These are phyloP conservation scores for Teunomyces cretensis DNA, from an alignment of 805 yeast genomes.

Conservation along the genomic window DNA sequence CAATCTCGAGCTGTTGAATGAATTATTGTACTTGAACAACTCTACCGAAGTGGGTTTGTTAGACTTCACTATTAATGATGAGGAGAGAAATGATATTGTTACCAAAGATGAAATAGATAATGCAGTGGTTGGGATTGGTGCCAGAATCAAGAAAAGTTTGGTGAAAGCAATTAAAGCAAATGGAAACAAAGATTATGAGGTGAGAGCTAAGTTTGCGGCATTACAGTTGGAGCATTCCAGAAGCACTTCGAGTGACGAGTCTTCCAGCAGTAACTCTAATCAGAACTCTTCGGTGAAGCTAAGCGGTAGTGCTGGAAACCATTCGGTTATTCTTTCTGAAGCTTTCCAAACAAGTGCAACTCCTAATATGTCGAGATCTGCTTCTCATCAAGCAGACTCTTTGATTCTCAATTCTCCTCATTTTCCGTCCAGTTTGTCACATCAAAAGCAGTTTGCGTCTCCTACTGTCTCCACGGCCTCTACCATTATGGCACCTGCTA, in stretches of 20 bases:
- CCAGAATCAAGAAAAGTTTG: constrained; percentile 54
- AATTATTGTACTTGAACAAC: constrained; percentile 34
- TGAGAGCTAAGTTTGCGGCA: constrained; percentile 17
- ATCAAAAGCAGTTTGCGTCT: constrained; percentile 6
- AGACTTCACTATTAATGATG: constrained; percentile 19
- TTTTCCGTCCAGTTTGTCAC: constrained; percentile 20
- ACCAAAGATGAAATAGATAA: constrained; percentile 67
- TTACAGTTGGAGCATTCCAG: constrained; percentile 24
- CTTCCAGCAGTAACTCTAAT: constrained; percentile 16
- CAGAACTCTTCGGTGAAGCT: constrained; percentile 15
- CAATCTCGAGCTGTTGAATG: constrained; percentile 34
- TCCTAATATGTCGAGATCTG: background rate
- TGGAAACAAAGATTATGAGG: constrained; percentile 22
- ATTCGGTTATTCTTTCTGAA: constrained; percentile 35
- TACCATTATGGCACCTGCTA: background rate
- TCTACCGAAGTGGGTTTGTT: constrained; percentile 11
- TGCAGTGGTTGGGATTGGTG: constrained; percentile 83
- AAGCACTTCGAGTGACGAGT: constrained; percentile 33
- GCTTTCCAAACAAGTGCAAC: constrained; percentile 12
- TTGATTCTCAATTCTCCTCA: constrained; percentile 10
- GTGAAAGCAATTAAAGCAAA: constrained; percentile 40
- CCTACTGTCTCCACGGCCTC: constrained; percentile 3
- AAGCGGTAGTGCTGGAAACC: constrained; percentile 14
- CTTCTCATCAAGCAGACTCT: background rate
- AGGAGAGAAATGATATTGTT: constrained; percentile 45